Conservation (phyloP, 768 basidiomycete genomes). For the Mycena floridula region DNA sequence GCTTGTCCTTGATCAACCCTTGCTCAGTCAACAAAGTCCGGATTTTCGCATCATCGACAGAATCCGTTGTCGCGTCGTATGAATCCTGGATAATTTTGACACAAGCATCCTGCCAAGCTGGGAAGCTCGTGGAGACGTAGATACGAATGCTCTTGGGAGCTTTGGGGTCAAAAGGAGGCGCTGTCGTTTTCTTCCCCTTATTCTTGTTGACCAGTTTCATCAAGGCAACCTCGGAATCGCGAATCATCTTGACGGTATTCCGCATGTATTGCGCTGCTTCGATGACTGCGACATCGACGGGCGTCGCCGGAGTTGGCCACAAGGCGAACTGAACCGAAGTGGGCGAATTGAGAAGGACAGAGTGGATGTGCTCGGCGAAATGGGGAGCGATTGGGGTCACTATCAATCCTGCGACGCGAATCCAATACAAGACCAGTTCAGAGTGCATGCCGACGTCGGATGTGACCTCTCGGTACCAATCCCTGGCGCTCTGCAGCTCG, state of each 20-base stretch:
- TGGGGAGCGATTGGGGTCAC: conserved; percentile 89
- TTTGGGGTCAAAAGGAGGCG: conserved; percentile 72
- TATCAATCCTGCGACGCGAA: conserved; percentile 73
- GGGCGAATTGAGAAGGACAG: conserved; percentile 61
- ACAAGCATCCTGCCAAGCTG: conserved; percentile 87
- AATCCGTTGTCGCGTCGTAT: conserved; percentile 49
- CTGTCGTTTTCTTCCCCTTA: conserved; percentile 51
- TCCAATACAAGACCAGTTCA: conserved; percentile 83
- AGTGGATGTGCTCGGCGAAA: conserved; percentile 90
- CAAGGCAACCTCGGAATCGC: conserved; percentile 78
- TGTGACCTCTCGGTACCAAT: conserved; percentile 95
- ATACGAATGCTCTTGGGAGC: conserved; percentile 79
- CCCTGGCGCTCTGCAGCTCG: conserved; percentile 85
- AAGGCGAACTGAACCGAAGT: conserved; percentile 75
- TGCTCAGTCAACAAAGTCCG: conserved; percentile 57
- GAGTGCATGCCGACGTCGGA: conserved; percentile 86
- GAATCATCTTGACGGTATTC: conserved; percentile 81
- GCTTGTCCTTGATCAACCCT: conserved; percentile 93
- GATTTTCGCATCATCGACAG: conserved; percentile 80
- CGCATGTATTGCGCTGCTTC: conserved; percentile 85
- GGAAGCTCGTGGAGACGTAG: conserved; percentile 89
- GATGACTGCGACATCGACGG: conserved; percentile 60
- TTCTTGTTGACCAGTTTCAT: conserved; percentile 77
- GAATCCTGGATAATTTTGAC: conserved; percentile 70
- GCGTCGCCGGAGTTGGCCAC: conserved; percentile 66